These are phyloP conservation scores for Fabrea salina DNA, from an alignment of 169 alveolate species.

Conservation along the genomic window DNA sequence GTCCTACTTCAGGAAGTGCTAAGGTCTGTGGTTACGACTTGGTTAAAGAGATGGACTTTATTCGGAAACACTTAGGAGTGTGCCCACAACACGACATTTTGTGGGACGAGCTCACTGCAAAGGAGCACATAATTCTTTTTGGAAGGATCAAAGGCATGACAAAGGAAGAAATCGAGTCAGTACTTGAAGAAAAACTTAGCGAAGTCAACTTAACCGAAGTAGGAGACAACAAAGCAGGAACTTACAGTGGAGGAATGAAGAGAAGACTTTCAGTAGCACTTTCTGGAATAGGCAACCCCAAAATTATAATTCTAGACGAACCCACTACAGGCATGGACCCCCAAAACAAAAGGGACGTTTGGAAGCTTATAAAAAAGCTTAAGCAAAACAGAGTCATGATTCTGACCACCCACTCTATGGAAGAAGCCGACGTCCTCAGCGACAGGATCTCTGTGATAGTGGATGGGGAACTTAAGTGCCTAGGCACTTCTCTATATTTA, in stretches of 20 bases:
- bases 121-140: constrained; percentile 64
- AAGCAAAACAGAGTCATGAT: constrained; percentile 57
- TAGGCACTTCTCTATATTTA: constrained; percentile 71
- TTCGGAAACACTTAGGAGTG: constrained; percentile 74
- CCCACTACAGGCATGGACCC: constrained; percentile 84
- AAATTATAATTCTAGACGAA: constrained; percentile 64
- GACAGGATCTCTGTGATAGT: constrained; percentile 74
- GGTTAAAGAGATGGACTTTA: constrained; percentile 63
- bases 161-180: constrained; percentile 43
- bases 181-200: constrained; percentile 46
- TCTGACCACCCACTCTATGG: constrained; percentile 85
- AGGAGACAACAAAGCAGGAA: constrained; percentile 55
- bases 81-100: constrained; percentile 85
- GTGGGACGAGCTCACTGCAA: constrained; percentile 79
- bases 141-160: constrained; percentile 68
- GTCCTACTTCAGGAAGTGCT: constrained; percentile 74
- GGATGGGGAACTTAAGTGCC: constrained; percentile 65
- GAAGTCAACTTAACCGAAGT: constrained; percentile 68
- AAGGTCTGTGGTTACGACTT: constrained; percentile 67
- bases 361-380: constrained; percentile 66
- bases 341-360: constrained; percentile 63
- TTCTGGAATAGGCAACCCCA: constrained; percentile 71
- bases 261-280: constrained; percentile 87
- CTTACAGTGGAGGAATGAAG: constrained; percentile 89
- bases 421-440: constrained; percentile 82